Evolutionary conservation across 1,139 yeast genomes (phyloP).

Genomic region (Magnusiomyces clavatus): DNA sequence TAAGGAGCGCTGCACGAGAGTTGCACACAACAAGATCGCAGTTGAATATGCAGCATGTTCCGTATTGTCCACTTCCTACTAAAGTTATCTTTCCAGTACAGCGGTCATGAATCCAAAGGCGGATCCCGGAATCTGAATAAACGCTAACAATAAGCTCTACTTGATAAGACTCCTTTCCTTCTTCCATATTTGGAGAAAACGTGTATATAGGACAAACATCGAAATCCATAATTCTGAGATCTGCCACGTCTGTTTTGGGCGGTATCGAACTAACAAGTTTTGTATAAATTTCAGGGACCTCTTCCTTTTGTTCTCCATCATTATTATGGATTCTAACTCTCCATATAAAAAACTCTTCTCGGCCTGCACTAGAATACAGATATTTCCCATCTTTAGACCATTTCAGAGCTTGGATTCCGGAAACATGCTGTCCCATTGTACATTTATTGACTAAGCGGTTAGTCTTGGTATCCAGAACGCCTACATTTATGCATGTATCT

Average conservation of each 20-base stretch:
- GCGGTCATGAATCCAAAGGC: constrained; percentile 54
- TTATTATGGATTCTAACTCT: constrained; percentile 31
- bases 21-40: constrained; percentile 38
- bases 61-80: constrained; percentile 46
- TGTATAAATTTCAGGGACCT: no score
- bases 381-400: constrained; percentile 46
- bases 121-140: constrained; percentile 77
- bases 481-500: constrained; percentile 68
- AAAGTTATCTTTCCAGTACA: constrained; percentile 16
- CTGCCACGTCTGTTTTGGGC: constrained; percentile 50
- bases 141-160: constrained; percentile 53
- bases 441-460: constrained; percentile 39
- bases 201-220: constrained; percentile 28
- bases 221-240: constrained; percentile 84
- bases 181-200: constrained; percentile 18
- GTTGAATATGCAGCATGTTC: constrained; percentile 69
- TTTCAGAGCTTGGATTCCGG: constrained; percentile 73
- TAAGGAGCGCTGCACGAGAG: constrained; percentile 35
- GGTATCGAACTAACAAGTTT: constrained; percentile 25
- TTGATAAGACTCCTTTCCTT: constrained; percentile 1
- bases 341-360: constrained; percentile 88
- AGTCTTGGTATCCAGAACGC: constrained; percentile 40
- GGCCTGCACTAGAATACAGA: constrained; percentile 69
- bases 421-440: constrained; percentile 72
- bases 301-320: no score